Percentiles rank a stretch among this genome's conserved stretches.
Conservation (phyloP, 805 yeast genomes). For the Pichia sporocuriosa region DNA sequence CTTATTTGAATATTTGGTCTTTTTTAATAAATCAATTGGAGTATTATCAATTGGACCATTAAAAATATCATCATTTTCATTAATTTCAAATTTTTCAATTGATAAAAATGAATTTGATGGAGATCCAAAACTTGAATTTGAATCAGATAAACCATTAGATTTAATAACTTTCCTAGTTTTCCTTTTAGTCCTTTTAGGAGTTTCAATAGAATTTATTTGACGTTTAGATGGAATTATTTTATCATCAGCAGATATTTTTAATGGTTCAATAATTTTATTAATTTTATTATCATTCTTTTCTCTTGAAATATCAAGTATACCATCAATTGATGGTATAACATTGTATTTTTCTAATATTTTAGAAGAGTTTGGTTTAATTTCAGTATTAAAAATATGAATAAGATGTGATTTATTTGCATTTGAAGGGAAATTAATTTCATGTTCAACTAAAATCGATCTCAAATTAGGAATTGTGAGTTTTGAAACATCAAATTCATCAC, state of each 20-base stretch:
- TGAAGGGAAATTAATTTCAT: slow-evolving; percentile 55
- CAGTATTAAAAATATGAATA: slow-evolving; percentile 48
- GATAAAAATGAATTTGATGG: slow-evolving; percentile 15
- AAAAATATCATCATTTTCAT: slow-evolving; percentile 15
- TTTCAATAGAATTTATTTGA: slow-evolving; percentile 1
- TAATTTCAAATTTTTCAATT: slow-evolving; percentile 22
- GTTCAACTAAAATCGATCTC: slow-evolving; percentile 55
- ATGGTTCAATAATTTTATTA: background rate
- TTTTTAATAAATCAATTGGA: slow-evolving; percentile 9
- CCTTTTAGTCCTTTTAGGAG: background rate
- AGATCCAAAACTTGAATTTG: slow-evolving; percentile 3
- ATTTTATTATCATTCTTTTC: too few relatives aligned
- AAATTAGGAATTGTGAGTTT: slow-evolving; percentile 62
- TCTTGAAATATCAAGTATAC: slow-evolving; percentile 4
- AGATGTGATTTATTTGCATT: slow-evolving; percentile 64
- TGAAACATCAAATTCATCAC: slow-evolving; percentile 56
- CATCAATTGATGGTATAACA: background rate
- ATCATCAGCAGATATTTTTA: background rate
- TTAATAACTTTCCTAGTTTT: slow-evolving; percentile 2
- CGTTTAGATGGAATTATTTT: slow-evolving; percentile 12
- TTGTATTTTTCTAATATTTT: slow-evolving; percentile 30
- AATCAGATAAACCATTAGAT: background rate
- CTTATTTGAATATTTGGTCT: background rate
- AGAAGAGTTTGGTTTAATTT: slow-evolving; percentile 44
- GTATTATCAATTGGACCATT: slow-evolving; percentile 9